Conservation (phyloP, 2,329 filamentous ascomycete species). For the Fusarium sp. region DNA sequence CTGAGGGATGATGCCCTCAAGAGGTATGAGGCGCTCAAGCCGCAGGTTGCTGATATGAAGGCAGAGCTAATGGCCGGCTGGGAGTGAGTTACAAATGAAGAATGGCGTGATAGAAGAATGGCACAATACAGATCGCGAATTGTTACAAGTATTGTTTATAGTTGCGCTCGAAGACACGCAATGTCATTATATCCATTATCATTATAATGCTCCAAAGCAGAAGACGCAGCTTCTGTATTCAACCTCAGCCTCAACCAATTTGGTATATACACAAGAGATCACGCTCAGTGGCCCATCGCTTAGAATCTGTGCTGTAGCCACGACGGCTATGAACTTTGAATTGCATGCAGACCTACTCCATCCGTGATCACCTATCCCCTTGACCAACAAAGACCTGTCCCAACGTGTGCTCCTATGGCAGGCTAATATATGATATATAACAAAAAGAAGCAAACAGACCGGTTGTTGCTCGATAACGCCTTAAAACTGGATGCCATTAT, state of each 20-base stretch:
- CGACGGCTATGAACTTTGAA: slow-evolving; percentile 11
- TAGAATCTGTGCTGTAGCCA: slow-evolving; percentile 8
- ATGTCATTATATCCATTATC: slow-evolving; percentile 24
- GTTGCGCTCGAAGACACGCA: neutral
- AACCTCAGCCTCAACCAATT: slow-evolving; percentile 27
- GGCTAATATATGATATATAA: slow-evolving; percentile 13
- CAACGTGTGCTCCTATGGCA: slow-evolving; percentile 3
- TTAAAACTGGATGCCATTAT: slow-evolving; percentile 19
- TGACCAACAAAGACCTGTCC: slow-evolving; percentile 1
- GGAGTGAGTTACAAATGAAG: neutral
- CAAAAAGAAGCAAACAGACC: slow-evolving; percentile 15
- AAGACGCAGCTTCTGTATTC: slow-evolving; percentile 37
- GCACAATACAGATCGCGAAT: neutral
- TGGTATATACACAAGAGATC: slow-evolving; percentile 35
- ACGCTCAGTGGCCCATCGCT: slow-evolving; percentile 21
- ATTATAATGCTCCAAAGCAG: slow-evolving; percentile 22
- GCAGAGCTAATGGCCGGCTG: slow-evolving; percentile 22
- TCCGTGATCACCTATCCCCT: slow-evolving; percentile 2
- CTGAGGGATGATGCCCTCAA: slow-evolving; percentile 47
- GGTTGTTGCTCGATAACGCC: slow-evolving; percentile 35
- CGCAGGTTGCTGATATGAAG: slow-evolving; percentile 28
- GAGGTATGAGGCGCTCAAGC: slow-evolving; percentile 41
- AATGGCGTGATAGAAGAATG: neutral
- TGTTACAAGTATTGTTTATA: neutral
- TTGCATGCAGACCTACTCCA: slow-evolving; percentile 23